A percentile compares a stretch with the other conserved stretches of the same genome.
Evolutionary conservation across 2,329 filamentous ascomycete species (phyloP).

Genomic region (Venturiaceae sp.): DNA sequence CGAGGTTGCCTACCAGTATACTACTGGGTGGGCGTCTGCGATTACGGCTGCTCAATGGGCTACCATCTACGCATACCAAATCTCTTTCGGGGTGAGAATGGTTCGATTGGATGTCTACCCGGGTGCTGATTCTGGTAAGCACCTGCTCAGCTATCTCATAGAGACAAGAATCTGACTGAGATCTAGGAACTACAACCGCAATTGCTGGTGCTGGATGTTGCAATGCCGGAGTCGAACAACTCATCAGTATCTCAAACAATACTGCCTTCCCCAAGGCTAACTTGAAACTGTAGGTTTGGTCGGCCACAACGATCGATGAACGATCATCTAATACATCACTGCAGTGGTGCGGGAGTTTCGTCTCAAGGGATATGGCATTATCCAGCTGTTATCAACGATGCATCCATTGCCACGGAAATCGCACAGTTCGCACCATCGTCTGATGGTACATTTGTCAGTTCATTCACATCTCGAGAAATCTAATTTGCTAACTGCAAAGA

Average conservation of each 20-base stretch:
- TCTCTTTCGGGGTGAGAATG: conserved; percentile 43
- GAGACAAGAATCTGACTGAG: too few relatives aligned
- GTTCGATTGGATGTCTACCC: conserved; percentile 45
- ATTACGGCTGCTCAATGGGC: conserved; percentile 43
- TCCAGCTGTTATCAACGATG: conserved; percentile 42
- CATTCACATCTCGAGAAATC: not conserved
- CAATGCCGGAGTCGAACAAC: conserved; percentile 37
- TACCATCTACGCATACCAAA: conserved; percentile 42
- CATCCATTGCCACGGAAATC: conserved; percentile 37
- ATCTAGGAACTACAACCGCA: conserved; percentile 20
- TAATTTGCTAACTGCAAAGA: conserved; percentile 22
- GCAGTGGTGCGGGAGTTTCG: conserved; percentile 32
- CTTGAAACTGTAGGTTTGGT: conserved; percentile 35
- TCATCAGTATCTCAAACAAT: conserved; percentile 39
- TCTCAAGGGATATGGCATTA: conserved; percentile 45
- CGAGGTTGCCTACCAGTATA: conserved; percentile 40
- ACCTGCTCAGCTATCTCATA: conserved; percentile 19
- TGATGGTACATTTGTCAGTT: conserved; percentile 18
- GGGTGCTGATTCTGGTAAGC: conserved; percentile 33
- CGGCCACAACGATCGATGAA: too few relatives aligned
- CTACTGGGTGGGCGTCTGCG: conserved; percentile 26
- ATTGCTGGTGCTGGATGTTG: conserved; percentile 35
- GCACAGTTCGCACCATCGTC: conserved; percentile 40
- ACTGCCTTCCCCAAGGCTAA: conserved; percentile 41
- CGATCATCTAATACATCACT: conserved; percentile 31